These are phyloP conservation scores for Ramalina intermedia DNA, from an alignment of 495 filamentous ascomycete genomes.

Conservation along the genomic window DNA sequence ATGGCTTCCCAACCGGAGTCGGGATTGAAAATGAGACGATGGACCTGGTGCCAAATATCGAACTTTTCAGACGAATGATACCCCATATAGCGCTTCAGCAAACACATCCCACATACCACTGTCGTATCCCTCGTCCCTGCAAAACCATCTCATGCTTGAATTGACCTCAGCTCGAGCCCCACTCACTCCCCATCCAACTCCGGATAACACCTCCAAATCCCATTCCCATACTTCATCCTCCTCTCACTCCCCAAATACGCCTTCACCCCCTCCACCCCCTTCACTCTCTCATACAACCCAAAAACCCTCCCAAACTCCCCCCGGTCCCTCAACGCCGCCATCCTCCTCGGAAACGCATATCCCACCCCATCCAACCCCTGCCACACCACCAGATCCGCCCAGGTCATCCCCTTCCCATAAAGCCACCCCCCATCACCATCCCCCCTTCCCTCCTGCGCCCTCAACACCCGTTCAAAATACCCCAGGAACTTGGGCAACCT, in stretches of 20 bases:
- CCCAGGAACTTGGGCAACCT: conserved; percentile 50
- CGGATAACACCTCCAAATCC: conserved; percentile 48
- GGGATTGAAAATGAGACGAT: conserved; percentile 33
- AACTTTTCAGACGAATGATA: background rate
- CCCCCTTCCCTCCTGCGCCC: conserved; percentile 30
- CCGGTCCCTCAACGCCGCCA: conserved; percentile 27
- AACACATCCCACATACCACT: too few species aligned
- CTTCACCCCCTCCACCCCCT: conserved; percentile 37
- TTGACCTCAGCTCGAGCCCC: too few species aligned
- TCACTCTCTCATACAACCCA: conserved; percentile 40
- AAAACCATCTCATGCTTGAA: too few species aligned
- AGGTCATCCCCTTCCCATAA: conserved; percentile 41
- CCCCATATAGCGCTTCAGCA: too few species aligned
- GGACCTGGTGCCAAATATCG: background rate
- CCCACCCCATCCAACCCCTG: conserved; percentile 41
- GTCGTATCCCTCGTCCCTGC: too few species aligned
- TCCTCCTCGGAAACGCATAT: conserved; percentile 50
- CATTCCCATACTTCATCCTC: conserved; percentile 36
- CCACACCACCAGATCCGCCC: conserved; percentile 55
- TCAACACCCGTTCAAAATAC: conserved; percentile 48
- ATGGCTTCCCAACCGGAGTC: conserved; percentile 70
- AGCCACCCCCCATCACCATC: conserved; percentile 38
- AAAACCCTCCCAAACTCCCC: conserved; percentile 38
- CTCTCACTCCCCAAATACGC: conserved; percentile 45
- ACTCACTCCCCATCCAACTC: conserved; percentile 34